Percentiles rank a stretch among this genome's conserved stretches.
Conservation (phyloP, 2,329 filamentous ascomycete species). For the Phialophora expanda region DNA sequence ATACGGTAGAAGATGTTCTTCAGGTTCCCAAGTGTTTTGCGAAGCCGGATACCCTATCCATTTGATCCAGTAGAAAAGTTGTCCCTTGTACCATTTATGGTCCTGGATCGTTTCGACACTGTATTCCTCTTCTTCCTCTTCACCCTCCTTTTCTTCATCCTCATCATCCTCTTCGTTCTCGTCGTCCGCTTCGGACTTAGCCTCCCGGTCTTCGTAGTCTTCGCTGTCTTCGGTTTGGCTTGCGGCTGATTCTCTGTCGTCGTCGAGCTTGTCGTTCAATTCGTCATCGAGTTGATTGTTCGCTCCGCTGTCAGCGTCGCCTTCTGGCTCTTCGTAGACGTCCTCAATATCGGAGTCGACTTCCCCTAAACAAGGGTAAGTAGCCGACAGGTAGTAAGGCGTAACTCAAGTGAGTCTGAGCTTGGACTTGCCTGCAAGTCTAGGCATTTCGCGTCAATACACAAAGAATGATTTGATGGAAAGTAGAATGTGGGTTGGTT, state of each 20-base stretch:
- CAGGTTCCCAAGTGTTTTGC: constrained; percentile 55
- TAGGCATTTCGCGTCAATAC: constrained; percentile 9
- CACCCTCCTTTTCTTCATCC: neutral
- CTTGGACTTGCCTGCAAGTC: constrained; percentile 1
- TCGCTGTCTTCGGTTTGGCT: constrained; percentile 48
- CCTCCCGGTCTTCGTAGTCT: constrained; percentile 44
- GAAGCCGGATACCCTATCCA: constrained; percentile 54
- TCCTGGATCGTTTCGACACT: constrained; percentile 22
- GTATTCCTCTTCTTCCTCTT: constrained; percentile 26
- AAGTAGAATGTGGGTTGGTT: neutral
- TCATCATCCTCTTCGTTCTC: constrained; percentile 46
- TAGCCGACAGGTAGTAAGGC: neutral
- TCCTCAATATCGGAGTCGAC: constrained; percentile 11
- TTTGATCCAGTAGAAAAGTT: constrained; percentile 50
- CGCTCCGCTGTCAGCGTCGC: constrained; percentile 21
- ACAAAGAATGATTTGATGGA: neutral
- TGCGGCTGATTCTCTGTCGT: constrained; percentile 43
- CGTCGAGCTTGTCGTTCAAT: constrained; percentile 41
- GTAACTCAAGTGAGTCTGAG: constrained; percentile 1
- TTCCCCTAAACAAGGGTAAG: constrained; percentile 17
- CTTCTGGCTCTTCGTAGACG: constrained; percentile 6
- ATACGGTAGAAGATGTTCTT: constrained; percentile 51
- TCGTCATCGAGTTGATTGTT: constrained; percentile 33
- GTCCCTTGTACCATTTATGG: constrained; percentile 14
- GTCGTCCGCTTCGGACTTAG: constrained; percentile 46